Percentiles rank a stretch among this genome's conserved stretches.
Evolutionary conservation across 225 moss, liverwort and hornwort species (phyloP).

Genomic region (Pseudisothecium myosuroides): DNA sequence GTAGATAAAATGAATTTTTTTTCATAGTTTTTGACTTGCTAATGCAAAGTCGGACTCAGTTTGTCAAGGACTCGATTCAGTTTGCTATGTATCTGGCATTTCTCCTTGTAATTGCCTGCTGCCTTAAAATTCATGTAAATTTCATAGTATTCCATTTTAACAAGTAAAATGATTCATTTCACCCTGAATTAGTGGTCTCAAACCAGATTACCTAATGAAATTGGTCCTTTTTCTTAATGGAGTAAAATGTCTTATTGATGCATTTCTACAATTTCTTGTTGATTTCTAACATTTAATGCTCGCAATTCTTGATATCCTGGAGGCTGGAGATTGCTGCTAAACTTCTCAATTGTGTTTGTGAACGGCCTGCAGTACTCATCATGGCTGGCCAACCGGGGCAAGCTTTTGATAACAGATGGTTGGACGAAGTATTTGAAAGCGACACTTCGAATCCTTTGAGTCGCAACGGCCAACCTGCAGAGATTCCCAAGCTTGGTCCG

Average conservation of each 20-base stretch:
- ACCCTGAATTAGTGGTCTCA: background rate
- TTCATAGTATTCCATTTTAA: background rate
- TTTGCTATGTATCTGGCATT: background rate
- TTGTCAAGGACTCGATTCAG: background rate
- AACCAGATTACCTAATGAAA: background rate
- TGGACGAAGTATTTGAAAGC: accelerated
- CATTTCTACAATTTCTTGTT: too few species aligned
- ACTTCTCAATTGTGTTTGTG: background rate
- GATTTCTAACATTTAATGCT: background rate
- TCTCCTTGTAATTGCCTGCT: background rate
- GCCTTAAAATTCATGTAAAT: background rate
- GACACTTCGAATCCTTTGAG: background rate
- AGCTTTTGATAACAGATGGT: accelerated
- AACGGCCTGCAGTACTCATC: background rate
- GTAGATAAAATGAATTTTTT: background rate
- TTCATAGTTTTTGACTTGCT: background rate
- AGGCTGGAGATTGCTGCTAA: background rate
- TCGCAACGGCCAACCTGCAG: background rate
- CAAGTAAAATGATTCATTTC: background rate
- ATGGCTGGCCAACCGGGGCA: background rate
- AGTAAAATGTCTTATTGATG: background rate
- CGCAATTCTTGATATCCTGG: background rate
- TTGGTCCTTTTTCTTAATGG: too few species aligned
- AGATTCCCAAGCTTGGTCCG: background rate
- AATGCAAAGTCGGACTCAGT: background rate